Percentiles rank a stretch among this genome's conserved stretches.
Conservation (phyloP, 148 eudicot species). For the Pouteria glomerata region DNA sequence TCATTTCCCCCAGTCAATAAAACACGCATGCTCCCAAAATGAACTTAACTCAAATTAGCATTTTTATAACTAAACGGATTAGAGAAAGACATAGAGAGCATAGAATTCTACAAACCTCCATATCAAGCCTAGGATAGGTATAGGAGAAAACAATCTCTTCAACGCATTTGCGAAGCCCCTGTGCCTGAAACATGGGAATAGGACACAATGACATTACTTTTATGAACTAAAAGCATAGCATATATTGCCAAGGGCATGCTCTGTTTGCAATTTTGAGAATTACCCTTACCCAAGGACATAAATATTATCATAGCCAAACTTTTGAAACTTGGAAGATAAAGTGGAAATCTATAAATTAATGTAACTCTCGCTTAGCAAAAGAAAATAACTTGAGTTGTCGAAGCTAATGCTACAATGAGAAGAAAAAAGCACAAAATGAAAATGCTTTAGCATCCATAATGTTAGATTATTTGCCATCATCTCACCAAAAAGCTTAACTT, state of each 20-base stretch:
- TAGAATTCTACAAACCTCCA: conserved; percentile 50
- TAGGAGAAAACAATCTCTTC: conserved; percentile 79
- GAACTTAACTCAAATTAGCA: too few species aligned
- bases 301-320: too few species aligned
- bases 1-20: too few species aligned
- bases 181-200: conserved; percentile 42
- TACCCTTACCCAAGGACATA: neutral
- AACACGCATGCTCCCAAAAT: too few species aligned
- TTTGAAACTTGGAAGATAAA: neutral
- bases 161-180: conserved; percentile 63
- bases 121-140: conserved; percentile 89
- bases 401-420: too few species aligned
- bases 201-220: neutral
- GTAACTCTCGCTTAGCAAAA: neutral
- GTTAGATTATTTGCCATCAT: too few species aligned
- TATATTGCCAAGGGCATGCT: neutral
- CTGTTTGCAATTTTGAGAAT: neutral
- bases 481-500: too few species aligned
- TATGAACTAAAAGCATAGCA: neutral
- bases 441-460: too few species aligned
- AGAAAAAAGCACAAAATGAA: too few species aligned
- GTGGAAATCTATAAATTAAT: neutral
- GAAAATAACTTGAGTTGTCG: too few species aligned
- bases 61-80: too few species aligned
- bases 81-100: neutral